phyloP scores from a whole-genome alignment of 2,329 filamentous ascomycete species.

The Dothistroma septosporum region DNA sequence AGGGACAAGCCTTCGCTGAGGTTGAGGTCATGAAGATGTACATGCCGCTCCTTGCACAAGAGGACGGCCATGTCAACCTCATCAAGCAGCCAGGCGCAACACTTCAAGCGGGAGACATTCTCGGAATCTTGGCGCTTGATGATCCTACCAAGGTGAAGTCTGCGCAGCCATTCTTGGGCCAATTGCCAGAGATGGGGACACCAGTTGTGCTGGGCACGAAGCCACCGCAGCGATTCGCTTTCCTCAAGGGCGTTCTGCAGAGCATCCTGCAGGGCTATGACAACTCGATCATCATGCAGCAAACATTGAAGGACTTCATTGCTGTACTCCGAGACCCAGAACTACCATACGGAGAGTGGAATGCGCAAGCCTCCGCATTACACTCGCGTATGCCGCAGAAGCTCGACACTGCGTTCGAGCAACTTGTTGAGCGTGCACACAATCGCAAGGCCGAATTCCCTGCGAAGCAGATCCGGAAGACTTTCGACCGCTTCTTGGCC shows the following conservation, averaged over 20 bases:
- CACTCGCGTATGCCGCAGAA: slow-evolving; percentile 96
- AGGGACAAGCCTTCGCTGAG: slow-evolving; percentile 90
- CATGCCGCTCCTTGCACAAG: slow-evolving; percentile 93
- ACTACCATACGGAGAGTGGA: slow-evolving; percentile 94
- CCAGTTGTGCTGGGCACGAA: slow-evolving; percentile 87
- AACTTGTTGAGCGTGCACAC: slow-evolving; percentile 80
- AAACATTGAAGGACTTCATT: slow-evolving; percentile 82
- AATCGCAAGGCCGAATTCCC: slow-evolving; percentile 82
- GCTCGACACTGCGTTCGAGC: slow-evolving; percentile 74
- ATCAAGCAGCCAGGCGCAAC: slow-evolving; percentile 99
- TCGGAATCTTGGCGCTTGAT: slow-evolving; percentile 93
- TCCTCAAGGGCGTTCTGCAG: slow-evolving; percentile 70
- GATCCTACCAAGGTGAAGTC: slow-evolving; percentile 96
- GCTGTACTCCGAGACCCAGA: slow-evolving; percentile 84
- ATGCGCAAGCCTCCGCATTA: slow-evolving; percentile 90
- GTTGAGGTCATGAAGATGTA: slow-evolving; percentile 99
- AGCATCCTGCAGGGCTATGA: slow-evolving; percentile 93
- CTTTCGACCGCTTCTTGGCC: slow-evolving; percentile 81
- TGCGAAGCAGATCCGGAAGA: slow-evolving; percentile 78
- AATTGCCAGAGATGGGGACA: slow-evolving; percentile 79
- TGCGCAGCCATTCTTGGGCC: slow-evolving; percentile 86
- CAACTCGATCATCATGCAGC: slow-evolving; percentile 93
- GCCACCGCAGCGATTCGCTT: slow-evolving; percentile 78
- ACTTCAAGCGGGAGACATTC: slow-evolving; percentile 93
- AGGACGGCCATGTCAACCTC: slow-evolving; percentile 93